A percentile compares a stretch with the other conserved stretches of the same genome.
Conservation (phyloP, 192 early-diverging fungal species). For the Entomortierella lignicola region DNA sequence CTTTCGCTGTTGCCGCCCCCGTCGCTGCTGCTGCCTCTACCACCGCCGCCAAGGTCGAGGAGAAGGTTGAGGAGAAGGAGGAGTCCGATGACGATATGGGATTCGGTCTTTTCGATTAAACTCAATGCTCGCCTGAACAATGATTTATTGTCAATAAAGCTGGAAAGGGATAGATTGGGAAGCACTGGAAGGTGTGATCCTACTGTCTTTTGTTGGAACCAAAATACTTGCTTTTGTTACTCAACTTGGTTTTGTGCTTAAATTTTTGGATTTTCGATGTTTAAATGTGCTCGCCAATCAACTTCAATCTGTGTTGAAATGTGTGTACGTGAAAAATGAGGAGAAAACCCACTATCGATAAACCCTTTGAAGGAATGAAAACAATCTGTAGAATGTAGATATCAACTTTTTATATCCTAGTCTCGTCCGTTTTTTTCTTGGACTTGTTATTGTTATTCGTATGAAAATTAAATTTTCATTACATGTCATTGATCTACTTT, state of each 20-base stretch:
- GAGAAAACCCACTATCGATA: no score
- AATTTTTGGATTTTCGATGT: not conserved
- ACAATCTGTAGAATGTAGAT: no score
- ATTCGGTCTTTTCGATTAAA: slow-evolving; percentile 91
- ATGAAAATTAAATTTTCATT: no score
- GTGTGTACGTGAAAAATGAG: no score
- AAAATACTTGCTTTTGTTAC: not conserved
- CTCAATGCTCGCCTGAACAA: slow-evolving; percentile 14
- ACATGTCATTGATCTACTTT: no score
- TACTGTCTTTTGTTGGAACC: not conserved
- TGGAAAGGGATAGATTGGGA: slow-evolving; percentile 20
- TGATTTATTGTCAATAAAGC: slow-evolving; percentile 19
- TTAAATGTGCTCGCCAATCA: no score
- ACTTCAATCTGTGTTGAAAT: no score
- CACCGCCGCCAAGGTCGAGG: slow-evolving; percentile 67
- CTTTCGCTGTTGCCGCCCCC: slow-evolving; percentile 86
- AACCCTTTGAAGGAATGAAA: no score
- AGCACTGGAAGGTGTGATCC: slow-evolving; percentile 43
- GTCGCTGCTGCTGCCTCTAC: slow-evolving; percentile 73
- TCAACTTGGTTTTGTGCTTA: no score
- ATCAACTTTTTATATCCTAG: no score
- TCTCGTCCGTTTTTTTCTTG: no score
- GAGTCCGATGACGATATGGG: slow-evolving; percentile 93
- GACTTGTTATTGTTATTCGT: no score
- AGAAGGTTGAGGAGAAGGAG: slow-evolving; percentile 78